phyloP scores from a whole-genome alignment of 192 early-diverging fungal species.

The Coemansia guatemalensis region DNA sequence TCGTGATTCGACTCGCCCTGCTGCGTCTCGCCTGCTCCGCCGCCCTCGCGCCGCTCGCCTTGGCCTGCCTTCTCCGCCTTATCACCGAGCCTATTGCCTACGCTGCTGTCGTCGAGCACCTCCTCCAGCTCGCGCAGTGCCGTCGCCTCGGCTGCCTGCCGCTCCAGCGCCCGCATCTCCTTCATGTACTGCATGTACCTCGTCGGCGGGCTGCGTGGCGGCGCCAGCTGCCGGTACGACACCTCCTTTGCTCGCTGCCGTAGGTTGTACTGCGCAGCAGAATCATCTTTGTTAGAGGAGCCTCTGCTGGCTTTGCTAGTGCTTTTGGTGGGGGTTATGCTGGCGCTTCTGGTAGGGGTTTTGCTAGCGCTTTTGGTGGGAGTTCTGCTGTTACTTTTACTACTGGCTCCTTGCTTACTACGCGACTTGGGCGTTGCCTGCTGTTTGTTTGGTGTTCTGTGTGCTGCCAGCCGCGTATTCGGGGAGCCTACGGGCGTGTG shows the following conservation, averaged over 20 bases:
- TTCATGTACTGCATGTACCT: slow-evolving; percentile 2
- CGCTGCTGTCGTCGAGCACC: background rate
- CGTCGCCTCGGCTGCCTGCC: slow-evolving; percentile 11
- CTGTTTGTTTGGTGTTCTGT: background rate
- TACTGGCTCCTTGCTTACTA: background rate
- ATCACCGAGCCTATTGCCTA: background rate
- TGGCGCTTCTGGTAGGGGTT: background rate
- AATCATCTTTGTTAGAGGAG: background rate
- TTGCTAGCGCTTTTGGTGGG: background rate
- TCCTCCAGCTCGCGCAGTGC: slow-evolving; percentile 11
- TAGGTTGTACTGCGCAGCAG: slow-evolving; percentile 16
- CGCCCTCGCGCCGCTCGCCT: background rate
- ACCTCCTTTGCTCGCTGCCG: slow-evolving; percentile 1
- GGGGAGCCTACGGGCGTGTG: background rate
- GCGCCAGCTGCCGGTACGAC: slow-evolving; percentile 11
- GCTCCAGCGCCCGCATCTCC: background rate
- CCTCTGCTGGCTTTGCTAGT: background rate
- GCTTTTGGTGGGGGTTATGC: background rate
- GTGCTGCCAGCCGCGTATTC: background rate
- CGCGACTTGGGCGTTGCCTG: background rate
- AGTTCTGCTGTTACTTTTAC: background rate
- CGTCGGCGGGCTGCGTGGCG: background rate
- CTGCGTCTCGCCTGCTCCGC: background rate
- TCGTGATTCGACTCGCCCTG: slow-evolving; percentile 5
- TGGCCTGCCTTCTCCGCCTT: background rate